Conservation (phyloP, 1,284 basidiomycete genomes). For the Leccinum colubrinum region DNA sequence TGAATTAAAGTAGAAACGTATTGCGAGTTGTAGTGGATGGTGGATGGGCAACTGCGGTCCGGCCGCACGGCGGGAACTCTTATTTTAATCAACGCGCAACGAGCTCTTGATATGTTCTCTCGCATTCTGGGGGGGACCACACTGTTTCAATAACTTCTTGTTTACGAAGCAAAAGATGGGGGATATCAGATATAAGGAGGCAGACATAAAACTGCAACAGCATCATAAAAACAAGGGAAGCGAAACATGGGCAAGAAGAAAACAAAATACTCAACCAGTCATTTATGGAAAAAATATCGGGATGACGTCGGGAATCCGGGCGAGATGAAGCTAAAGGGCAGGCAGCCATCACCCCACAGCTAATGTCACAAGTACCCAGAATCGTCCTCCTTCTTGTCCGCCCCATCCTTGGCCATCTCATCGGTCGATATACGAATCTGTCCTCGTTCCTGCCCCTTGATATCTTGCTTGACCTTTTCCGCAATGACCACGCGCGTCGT, state of each 20-base stretch:
- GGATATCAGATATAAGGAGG: neutral
- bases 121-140: neutral
- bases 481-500: conserved; percentile 40
- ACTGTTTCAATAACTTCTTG: neutral
- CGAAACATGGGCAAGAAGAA: neutral
- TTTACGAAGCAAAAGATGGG: neutral
- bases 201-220: neutral
- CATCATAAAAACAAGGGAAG: conserved; percentile 1
- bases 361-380: conserved; percentile 28
- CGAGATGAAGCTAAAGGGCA: neutral
- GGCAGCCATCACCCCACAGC: neutral
- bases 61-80: no score
- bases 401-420: conserved; percentile 18
- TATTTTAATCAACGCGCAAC: no score
- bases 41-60: no score
- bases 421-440: conserved; percentile 23
- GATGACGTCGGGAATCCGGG: neutral
- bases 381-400: conserved; percentile 26
- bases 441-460: conserved; percentile 19
- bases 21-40: no score
- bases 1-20: no score
- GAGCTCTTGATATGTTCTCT: neutral
- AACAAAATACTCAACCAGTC: neutral
- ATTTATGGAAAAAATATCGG: neutral
- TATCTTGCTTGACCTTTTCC: conserved; percentile 38